phyloP scores from a whole-genome alignment of 352 stramenopile species.

The Pythium graminicola region DNA sequence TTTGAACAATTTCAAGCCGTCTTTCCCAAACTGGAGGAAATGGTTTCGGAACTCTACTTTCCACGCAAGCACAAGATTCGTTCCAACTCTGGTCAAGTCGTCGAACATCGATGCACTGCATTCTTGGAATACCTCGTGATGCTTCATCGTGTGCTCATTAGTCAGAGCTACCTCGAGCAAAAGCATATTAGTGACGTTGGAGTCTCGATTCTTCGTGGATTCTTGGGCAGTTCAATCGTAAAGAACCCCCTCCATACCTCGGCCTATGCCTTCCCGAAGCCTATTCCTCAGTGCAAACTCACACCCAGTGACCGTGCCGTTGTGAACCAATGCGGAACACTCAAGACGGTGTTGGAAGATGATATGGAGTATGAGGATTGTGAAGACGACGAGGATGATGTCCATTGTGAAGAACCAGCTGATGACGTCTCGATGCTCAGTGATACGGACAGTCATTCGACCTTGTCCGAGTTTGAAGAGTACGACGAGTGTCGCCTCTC shows the following conservation, averaged over 20 bases:
- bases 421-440: constrained; percentile 21
- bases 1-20: constrained; percentile 26
- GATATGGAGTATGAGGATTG: constrained; percentile 24
- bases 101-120: constrained; percentile 25
- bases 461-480: constrained; percentile 21
- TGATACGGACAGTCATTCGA: constrained; percentile 24
- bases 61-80: constrained; percentile 31
- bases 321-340: constrained; percentile 28
- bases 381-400: constrained; percentile 10
- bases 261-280: constrained; percentile 22
- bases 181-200: constrained; percentile 26
- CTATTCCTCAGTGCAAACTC: constrained; percentile 28
- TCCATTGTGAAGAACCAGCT: constrained; percentile 8
- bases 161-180: constrained; percentile 25
- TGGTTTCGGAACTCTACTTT: constrained; percentile 29
- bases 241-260: constrained; percentile 20
- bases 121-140: constrained; percentile 32
- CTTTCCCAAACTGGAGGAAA: constrained; percentile 23
- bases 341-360: constrained; percentile 33
- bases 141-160: constrained; percentile 29
- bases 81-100: constrained; percentile 21
- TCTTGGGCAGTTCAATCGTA: constrained; percentile 27
- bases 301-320: constrained; percentile 16
- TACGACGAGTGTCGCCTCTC: constrained; percentile 13
- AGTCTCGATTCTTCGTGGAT: constrained; percentile 30